Conservation (phyloP, 257 asterid species). For the Primulina huaijiensis region DNA sequence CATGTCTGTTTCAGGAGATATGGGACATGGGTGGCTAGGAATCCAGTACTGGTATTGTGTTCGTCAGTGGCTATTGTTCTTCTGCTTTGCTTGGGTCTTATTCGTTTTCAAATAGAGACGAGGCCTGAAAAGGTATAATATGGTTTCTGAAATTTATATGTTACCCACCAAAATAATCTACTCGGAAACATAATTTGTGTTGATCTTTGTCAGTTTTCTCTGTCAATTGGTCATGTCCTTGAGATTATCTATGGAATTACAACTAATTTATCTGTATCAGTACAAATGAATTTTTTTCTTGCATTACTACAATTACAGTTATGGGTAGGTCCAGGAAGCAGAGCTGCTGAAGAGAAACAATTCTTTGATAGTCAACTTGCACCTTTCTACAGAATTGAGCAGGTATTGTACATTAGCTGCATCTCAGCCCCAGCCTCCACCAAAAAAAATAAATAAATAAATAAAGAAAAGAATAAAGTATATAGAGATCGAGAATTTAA, state of each 20-base stretch:
- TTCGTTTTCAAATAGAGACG: constrained; percentile 92
- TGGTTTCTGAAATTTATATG: not conserved
- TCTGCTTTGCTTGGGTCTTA: constrained; percentile 83
- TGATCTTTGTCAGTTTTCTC: constrained; percentile 12
- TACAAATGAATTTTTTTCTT: constrained; percentile 12
- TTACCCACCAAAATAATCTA: not conserved
- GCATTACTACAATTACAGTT: constrained; percentile 46
- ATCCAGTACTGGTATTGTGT: constrained; percentile 78
- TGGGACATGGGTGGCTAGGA: constrained; percentile 98
- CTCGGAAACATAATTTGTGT: not conserved
- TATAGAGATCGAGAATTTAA: constrained; percentile 18
- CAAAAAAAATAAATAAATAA: too few relatives aligned
- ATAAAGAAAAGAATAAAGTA: not conserved
- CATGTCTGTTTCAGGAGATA: constrained; percentile 69
- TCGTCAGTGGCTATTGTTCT: constrained; percentile 69
- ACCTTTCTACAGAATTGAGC: constrained; percentile 96
- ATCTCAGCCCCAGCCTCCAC: not conserved
- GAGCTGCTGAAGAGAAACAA: constrained; percentile 95
- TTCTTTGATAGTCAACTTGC: constrained; percentile 90
- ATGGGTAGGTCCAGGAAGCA: constrained; percentile 98
- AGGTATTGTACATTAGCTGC: constrained; percentile 44
- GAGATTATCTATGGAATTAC: not conserved
- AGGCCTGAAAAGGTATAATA: constrained; percentile 86
- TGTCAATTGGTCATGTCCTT: not conserved
- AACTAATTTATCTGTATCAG: constrained; percentile 3